Percentiles rank a stretch among this genome's conserved stretches.
phyloP scores from a whole-genome alignment of 2,329 filamentous ascomycete species.

The Hymenoscyphus fructigenus region DNA sequence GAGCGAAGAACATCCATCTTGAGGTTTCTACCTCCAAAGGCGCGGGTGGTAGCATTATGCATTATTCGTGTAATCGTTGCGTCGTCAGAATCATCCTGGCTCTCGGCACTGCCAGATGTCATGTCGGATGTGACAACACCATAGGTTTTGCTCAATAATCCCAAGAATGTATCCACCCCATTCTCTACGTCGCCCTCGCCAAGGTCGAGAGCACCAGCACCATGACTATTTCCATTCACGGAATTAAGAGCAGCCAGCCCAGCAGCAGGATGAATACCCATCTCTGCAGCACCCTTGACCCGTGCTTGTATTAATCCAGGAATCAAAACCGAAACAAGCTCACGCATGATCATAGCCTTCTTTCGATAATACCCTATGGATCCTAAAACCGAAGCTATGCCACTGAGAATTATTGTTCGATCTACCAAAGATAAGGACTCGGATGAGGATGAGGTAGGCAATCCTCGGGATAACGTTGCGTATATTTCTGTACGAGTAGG shows the following conservation, averaged over 20 bases:
- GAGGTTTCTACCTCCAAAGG: conserved; percentile 74
- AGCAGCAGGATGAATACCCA: conserved; percentile 91
- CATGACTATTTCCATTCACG: conserved; percentile 48
- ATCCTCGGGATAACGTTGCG: conserved; percentile 64
- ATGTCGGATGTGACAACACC: conserved; percentile 50
- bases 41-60: conserved; percentile 55
- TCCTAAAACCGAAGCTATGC: conserved; percentile 83
- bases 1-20: conserved; percentile 85
- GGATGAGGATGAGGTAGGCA: conserved; percentile 62
- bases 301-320: conserved; percentile 85
- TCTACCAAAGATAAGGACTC: conserved; percentile 72
- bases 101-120: conserved; percentile 11
- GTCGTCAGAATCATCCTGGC: conserved; percentile 49
- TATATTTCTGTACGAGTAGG: conserved; percentile 64
- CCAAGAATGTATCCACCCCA: conserved; percentile 63
- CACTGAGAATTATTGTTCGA: conserved; percentile 75
- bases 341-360: conserved; percentile 85
- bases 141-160: conserved; percentile 60
- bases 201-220: conserved; percentile 57
- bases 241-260: conserved; percentile 73
- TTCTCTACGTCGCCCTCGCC: conserved; percentile 64
- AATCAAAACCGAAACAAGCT: conserved; percentile 79
- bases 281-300: conserved; percentile 91
- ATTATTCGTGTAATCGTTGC: conserved; percentile 58
- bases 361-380: conserved; percentile 79